A percentile compares a stretch with the other conserved stretches of the same genome.
phyloP scores from a whole-genome alignment of 495 filamentous ascomycete species.

The Talaromyces thailandensis region DNA sequence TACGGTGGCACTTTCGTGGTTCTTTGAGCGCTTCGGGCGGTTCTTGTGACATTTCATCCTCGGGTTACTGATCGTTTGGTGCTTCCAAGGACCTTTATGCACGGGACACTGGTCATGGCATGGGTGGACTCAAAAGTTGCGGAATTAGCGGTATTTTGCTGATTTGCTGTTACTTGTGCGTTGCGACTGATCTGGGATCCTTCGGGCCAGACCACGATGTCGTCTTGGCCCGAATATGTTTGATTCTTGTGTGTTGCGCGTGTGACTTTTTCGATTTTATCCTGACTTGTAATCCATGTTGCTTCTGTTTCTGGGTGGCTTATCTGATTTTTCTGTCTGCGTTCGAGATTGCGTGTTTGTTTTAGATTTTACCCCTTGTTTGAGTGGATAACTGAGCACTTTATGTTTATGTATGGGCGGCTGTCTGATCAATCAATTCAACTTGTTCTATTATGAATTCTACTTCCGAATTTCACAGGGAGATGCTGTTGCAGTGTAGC shows the following conservation, averaged over 20 bases:
- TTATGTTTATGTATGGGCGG: constrained; percentile 25
- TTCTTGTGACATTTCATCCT: constrained; percentile 6
- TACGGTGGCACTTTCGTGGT: constrained; percentile 6
- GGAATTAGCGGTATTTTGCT: constrained; percentile 7
- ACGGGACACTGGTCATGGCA: constrained; percentile 15
- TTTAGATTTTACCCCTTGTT: constrained; percentile 19
- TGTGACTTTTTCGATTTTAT: constrained; percentile 6
- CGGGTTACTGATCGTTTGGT: constrained; percentile 2
- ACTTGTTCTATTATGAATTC: constrained; percentile 12
- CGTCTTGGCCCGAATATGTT: neutral
- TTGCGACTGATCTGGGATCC: neutral
- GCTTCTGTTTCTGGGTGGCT: constrained; percentile 25
- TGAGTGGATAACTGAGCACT: constrained; percentile 23
- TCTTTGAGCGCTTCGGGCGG: constrained; percentile 7
- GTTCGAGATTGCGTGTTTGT: constrained; percentile 18
- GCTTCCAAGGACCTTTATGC: constrained; percentile 7
- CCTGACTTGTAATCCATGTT: constrained; percentile 11
- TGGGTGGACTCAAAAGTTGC: constrained; percentile 11
- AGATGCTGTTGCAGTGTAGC: neutral
- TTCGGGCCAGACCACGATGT: neutral
- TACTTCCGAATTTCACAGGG: neutral
- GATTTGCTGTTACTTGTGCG: constrained; percentile 5
- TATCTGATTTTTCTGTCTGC: constrained; percentile 15
- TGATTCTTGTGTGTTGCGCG: constrained; percentile 3
- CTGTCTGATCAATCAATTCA: constrained; percentile 37